These are phyloP conservation scores for Trichoderma orchidacearum DNA, from an alignment of 495 filamentous ascomycete genomes.

Conservation along the genomic window DNA sequence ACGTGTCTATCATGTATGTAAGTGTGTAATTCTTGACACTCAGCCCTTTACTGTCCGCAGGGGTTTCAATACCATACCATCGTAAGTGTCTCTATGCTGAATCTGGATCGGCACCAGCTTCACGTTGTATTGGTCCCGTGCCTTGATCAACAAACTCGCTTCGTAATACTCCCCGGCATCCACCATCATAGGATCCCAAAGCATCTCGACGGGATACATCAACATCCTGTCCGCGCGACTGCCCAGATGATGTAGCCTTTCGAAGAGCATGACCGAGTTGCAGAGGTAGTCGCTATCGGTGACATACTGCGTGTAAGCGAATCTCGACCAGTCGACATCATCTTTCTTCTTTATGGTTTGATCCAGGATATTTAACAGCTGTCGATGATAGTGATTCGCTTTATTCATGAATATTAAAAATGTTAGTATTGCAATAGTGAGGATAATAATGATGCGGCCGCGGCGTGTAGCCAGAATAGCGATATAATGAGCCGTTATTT, in stretches of 20 bases:
- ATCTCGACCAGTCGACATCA: constrained; percentile 41
- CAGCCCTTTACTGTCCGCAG: not conserved
- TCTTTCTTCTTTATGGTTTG: not conserved
- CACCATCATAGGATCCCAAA: constrained; percentile 14
- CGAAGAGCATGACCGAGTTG: constrained; percentile 66
- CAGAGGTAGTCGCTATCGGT: constrained; percentile 57
- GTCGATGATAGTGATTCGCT: not conserved
- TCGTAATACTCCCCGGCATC: constrained; percentile 10
- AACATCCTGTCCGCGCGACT: constrained; percentile 53
- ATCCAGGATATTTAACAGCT: not conserved
- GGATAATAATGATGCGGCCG: not conserved
- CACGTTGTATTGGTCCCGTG: constrained; percentile 46
- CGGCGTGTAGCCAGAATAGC: not conserved
- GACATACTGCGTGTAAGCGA: constrained; percentile 61
- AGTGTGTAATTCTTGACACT: not conserved
- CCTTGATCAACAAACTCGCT: constrained; percentile 43
- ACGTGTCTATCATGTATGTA: constrained; percentile 24
- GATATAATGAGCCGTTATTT: not conserved
- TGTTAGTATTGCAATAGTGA: not conserved
- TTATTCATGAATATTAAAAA: not conserved
- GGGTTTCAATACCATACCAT: constrained; percentile 15
- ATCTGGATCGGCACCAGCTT: constrained; percentile 45
- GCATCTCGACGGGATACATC: constrained; percentile 49
- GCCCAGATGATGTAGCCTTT: constrained; percentile 42
- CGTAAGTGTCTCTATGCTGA: constrained; percentile 30